phyloP scores from a whole-genome alignment of 441 rosid species.

The Bruguiera hainesii region DNA sequence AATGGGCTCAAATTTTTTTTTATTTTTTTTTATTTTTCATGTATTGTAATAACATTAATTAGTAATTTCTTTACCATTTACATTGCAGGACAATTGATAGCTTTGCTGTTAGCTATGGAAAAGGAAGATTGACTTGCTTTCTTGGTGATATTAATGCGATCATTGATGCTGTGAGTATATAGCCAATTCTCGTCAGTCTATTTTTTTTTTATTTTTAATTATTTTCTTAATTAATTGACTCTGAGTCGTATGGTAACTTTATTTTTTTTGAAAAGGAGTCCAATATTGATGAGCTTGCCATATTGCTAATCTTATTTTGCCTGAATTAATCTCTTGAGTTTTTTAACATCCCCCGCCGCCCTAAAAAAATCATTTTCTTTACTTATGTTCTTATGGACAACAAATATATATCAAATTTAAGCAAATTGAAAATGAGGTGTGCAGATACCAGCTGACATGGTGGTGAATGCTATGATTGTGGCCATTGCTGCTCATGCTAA shows the following conservation, averaged over 20 bases:
- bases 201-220: too few species aligned
- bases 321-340: too few species aligned
- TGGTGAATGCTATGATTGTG: conserved; percentile 69
- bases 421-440: conserved; percentile 11
- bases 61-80: background rate
- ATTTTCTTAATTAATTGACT: too few species aligned
- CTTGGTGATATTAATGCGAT: conserved; percentile 56
- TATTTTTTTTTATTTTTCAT: background rate
- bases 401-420: too few species aligned
- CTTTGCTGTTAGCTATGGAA: conserved; percentile 66
- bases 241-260: too few species aligned
- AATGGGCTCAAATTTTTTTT: too few species aligned
- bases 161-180: conserved; percentile 58
- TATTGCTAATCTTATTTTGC: too few species aligned
- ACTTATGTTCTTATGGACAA: too few species aligned
- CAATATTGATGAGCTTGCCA: too few species aligned
- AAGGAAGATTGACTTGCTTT: conserved; percentile 71
- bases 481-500: conserved; percentile 55
- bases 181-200: background rate
- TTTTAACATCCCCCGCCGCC: too few species aligned
- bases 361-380: too few species aligned
- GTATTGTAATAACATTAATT: background rate
- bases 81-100: conserved; percentile 81
- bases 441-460: conserved; percentile 92
- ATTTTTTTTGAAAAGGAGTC: too few species aligned